Evolutionary conservation across 495 filamentous ascomycete species (phyloP).

Genomic region (Articulospora tetracladia): DNA sequence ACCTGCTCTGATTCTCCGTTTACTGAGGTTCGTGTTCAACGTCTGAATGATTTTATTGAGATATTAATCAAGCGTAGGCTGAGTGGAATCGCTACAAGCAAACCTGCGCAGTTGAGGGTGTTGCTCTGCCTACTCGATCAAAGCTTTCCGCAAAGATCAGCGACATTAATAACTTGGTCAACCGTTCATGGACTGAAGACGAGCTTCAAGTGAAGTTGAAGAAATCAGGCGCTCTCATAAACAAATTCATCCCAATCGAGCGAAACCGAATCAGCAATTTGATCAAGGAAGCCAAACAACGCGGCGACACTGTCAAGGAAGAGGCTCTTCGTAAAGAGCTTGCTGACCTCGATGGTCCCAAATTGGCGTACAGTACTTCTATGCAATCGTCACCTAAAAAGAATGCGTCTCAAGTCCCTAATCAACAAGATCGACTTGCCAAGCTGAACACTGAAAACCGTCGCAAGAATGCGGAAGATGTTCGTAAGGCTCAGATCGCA

Average conservation of each 20-base stretch:
- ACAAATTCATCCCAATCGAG: slow-evolving; percentile 57
- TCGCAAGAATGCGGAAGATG: slow-evolving; percentile 70
- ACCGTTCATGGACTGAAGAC: slow-evolving; percentile 71
- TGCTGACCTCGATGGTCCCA: slow-evolving; percentile 60
- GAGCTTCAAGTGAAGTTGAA: slow-evolving; percentile 76
- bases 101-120: slow-evolving; percentile 64
- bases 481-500: slow-evolving; percentile 78
- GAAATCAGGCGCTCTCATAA: slow-evolving; percentile 53
- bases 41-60: background rate
- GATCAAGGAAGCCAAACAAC: slow-evolving; percentile 56
- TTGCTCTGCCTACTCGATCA: slow-evolving; percentile 63
- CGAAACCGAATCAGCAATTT: slow-evolving; percentile 57
- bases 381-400: slow-evolving; percentile 40
- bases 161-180: slow-evolving; percentile 76
- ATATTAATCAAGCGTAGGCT: slow-evolving; percentile 38
- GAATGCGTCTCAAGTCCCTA: slow-evolving; percentile 31
- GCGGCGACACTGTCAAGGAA: slow-evolving; percentile 56
- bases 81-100: slow-evolving; percentile 84
- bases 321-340: slow-evolving; percentile 63
- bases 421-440: slow-evolving; percentile 71
- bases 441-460: slow-evolving; percentile 76
- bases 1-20: slow-evolving; percentile 73
- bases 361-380: slow-evolving; percentile 64
- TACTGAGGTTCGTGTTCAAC: slow-evolving; percentile 56
- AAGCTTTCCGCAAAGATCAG: slow-evolving; percentile 65